Conservation (phyloP, 148 eudicot species). For the Chenopodium quinoa region DNA sequence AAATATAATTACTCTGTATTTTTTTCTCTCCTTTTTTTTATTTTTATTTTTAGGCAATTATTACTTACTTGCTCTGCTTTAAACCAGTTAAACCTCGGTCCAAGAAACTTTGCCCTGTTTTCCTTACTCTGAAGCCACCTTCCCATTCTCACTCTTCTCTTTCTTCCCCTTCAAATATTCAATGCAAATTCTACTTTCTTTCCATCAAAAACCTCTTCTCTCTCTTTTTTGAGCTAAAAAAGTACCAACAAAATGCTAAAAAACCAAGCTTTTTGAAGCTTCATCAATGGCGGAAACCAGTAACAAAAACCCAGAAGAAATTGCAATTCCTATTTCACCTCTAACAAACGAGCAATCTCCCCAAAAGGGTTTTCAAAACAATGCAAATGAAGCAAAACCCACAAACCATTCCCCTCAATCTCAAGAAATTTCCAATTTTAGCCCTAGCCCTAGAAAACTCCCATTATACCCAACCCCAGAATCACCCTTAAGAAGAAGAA, state of each 20-base stretch:
- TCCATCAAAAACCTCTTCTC: not conserved
- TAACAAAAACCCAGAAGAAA: conserved; percentile 20
- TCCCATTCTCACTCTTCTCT: conserved; percentile 7
- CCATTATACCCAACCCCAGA: conserved; percentile 44
- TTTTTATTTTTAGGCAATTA: no score
- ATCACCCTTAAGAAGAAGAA: conserved; percentile 38
- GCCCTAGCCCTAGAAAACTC: conserved; percentile 45
- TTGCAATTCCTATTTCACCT: conserved; percentile 26
- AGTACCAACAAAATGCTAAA: not conserved
- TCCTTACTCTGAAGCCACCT: not conserved
- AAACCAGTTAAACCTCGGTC: not conserved
- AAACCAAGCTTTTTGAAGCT: not conserved
- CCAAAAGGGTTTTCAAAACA: conserved; percentile 12
- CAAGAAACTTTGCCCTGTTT: not conserved
- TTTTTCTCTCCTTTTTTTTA: no score
- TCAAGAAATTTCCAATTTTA: conserved; percentile 38
- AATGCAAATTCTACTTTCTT: not conserved
- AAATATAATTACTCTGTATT: no score
- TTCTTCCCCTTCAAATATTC: not conserved
- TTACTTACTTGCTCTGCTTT: not conserved
- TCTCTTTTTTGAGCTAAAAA: not conserved
- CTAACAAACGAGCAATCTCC: conserved; percentile 4
- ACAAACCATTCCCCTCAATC: conserved; percentile 26
- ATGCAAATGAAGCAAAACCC: conserved; percentile 12
- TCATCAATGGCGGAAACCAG: conserved; percentile 21